Conservation (phyloP, 306 rosid genomes). For the Cicer cuneatum region DNA sequence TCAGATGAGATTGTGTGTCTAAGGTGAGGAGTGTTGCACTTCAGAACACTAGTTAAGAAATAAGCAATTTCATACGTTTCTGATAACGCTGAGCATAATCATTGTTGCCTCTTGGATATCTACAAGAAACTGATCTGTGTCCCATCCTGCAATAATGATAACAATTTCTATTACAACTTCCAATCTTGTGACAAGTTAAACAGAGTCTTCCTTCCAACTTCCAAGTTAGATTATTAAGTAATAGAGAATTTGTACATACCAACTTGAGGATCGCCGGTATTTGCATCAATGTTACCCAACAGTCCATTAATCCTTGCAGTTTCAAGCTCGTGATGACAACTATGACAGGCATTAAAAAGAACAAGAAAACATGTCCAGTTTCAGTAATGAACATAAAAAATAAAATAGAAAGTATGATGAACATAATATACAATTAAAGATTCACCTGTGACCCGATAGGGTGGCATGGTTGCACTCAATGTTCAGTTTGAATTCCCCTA, state of each 20-base stretch:
- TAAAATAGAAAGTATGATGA: slow-evolving; percentile 26
- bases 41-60: slow-evolving; percentile 9
- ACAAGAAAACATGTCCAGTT: slow-evolving; percentile 29
- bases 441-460: slow-evolving; percentile 95
- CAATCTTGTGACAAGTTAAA: background rate
- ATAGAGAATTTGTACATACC: slow-evolving; percentile 54
- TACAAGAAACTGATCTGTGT: slow-evolving; percentile 91
- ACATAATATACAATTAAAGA: background rate
- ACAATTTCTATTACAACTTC: slow-evolving; percentile 37
- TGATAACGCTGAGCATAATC: slow-evolving; percentile 85
- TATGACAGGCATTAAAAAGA: slow-evolving; percentile 35
- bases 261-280: slow-evolving; percentile 95
- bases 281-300: slow-evolving; percentile 91
- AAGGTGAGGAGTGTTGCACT: background rate
- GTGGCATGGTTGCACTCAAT: slow-evolving; percentile 98
- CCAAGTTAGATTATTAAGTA: background rate
- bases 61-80: slow-evolving; percentile 58
- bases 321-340: slow-evolving; percentile 97
- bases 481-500: slow-evolving; percentile 91
- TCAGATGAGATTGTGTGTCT: slow-evolving; percentile 11
- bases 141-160: slow-evolving; percentile 76
- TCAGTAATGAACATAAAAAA: slow-evolving; percentile 29
- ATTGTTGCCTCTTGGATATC: slow-evolving; percentile 88
- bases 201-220: background rate
- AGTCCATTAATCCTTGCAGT: slow-evolving; percentile 91